These are phyloP conservation scores for Pulveroboletus sp. DNA, from an alignment of 768 basidiomycete genomes.

Conservation along the genomic window DNA sequence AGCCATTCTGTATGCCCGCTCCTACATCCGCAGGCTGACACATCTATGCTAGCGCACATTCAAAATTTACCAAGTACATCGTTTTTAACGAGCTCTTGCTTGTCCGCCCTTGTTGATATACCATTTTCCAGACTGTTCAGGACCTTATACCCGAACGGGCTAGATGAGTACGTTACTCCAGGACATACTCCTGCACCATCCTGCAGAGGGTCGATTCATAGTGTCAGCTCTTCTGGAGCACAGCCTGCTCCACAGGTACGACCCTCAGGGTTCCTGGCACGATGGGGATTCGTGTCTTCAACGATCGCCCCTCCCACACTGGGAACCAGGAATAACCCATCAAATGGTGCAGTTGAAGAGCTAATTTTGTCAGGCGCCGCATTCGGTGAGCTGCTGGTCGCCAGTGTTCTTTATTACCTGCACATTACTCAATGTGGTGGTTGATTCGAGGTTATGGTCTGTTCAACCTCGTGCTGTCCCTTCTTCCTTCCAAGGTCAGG, in stretches of 20 bases:
- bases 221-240: constrained; percentile 14
- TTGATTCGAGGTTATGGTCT: constrained; percentile 46
- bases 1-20: constrained; percentile 11
- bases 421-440: background rate
- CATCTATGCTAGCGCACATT: constrained; percentile 45
- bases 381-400: constrained; percentile 49
- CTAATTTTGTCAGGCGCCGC: constrained; percentile 71
- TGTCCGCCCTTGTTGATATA: constrained; percentile 1
- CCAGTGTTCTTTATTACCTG: background rate
- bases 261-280: constrained; percentile 34
- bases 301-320: constrained; percentile 10
- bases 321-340: constrained; percentile 20
- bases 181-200: constrained; percentile 32
- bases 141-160: constrained; percentile 58
- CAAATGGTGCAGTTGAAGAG: constrained; percentile 63
- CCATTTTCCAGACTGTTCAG: constrained; percentile 52
- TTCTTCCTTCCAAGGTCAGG: constrained; percentile 70
- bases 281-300: constrained; percentile 26
- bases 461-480: constrained; percentile 76
- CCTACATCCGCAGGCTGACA: constrained; percentile 18
- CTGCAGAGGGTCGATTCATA: constrained; percentile 30
- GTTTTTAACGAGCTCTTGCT: background rate
- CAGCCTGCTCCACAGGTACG: constrained; percentile 14
- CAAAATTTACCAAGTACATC: constrained; percentile 67
- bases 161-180: constrained; percentile 42